Evolutionary conservation across 805 yeast species (phyloP), one percentile per base, ranked within the genome.

Genomic region (Starmerella etchellsii): DNA sequence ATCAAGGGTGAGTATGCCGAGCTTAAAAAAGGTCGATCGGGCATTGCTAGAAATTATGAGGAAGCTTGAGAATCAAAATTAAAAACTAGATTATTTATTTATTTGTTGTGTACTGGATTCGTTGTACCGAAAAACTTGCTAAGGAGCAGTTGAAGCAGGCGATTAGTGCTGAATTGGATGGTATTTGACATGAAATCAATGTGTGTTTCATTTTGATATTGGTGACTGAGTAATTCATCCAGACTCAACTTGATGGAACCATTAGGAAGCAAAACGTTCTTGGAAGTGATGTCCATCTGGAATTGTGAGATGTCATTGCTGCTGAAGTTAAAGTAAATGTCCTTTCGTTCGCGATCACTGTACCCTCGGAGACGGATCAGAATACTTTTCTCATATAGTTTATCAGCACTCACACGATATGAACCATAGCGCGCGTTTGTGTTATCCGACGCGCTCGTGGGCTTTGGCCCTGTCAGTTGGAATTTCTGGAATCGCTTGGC

Each of bases 21-120:
- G 0, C 69, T 84, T 0, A 94, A 85, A 55, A 76, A 78, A 48
- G 98, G 98, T 1, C 67, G 78, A 35, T 67, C 72, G 2, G 98
- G 98, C 30, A 73, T 88, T 41, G 98, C 98, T 2, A 68, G 97
- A 50, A 94, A 91, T 2, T 91, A 88, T 53, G 54, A 81, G 78
- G 59, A 84, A 84, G n/a, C 6, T 6, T 27, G 14, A 27, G 7
- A 8, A 23, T 23, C 10, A 8, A 23, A 10, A 23, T 10, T 23
- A 30, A 16, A 13, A 6, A 16, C 8, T 28, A 13, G 8, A 8
- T 9, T 28, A 28, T 28, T 28, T 28, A 28, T 13, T 28, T 28
- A 28, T 28, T 15, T 9, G n/a, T n/a, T n/a, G n/a, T n/a, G n/a
- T n/a, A 5, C 34, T 23, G 31, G 26, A 15, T 14, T 20, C 16